These are phyloP conservation scores for Penicillium verhagenii DNA, from an alignment of 495 filamentous ascomycete genomes.

Conservation along the genomic window DNA sequence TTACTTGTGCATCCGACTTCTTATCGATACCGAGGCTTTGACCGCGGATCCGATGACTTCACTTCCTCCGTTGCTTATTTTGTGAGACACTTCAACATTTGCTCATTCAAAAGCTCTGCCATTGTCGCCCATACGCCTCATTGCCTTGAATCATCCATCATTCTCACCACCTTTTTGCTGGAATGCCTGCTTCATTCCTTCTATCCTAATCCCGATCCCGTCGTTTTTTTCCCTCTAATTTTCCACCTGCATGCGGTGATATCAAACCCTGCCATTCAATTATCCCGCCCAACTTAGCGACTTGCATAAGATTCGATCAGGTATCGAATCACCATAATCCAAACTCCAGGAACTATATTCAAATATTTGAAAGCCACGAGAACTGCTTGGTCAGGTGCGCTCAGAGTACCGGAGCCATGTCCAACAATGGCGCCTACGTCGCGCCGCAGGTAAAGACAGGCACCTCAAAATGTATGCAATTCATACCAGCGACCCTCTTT, in stretches of 20 bases:
- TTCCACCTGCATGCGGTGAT: slow-evolving; percentile 11
- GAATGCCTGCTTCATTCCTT: background rate
- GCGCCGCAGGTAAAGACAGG: slow-evolving; percentile 34
- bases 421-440: slow-evolving; percentile 34
- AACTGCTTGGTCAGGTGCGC: background rate
- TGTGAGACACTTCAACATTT: background rate
- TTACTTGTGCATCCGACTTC: background rate
- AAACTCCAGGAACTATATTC: background rate
- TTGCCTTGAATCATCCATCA: background rate
- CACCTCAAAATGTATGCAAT: slow-evolving; percentile 33
- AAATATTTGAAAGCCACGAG: background rate
- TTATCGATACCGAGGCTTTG: slow-evolving; percentile 17
- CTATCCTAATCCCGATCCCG: background rate
- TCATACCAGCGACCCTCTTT: background rate
- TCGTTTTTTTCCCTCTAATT: slow-evolving; percentile 5
- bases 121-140: background rate
- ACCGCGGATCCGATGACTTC: slow-evolving; percentile 19
- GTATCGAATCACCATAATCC: slow-evolving; percentile 3
- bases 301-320: slow-evolving; percentile 13
- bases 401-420: slow-evolving; percentile 23
- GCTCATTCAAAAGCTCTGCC: background rate
- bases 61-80: slow-evolving; percentile 4
- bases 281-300: background rate
- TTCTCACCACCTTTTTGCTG: background rate
- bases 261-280: slow-evolving; percentile 9